Evolutionary conservation across 441 rosid species (phyloP), one percentile per base, ranked within the genome.

Genomic region (Jatropha podagrica): DNA sequence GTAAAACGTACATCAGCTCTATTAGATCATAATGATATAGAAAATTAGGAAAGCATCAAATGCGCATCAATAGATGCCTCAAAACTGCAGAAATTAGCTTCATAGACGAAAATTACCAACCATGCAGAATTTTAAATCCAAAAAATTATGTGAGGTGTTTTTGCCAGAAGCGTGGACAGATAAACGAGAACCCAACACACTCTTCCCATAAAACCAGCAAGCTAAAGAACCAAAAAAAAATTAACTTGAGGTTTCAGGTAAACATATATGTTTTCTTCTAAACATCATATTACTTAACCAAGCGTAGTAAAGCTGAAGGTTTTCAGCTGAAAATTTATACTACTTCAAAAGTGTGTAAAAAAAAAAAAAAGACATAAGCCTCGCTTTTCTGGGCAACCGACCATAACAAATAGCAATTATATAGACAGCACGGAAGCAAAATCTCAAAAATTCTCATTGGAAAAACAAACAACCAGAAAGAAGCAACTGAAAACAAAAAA

Each of bases 331-430:
- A 72, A 63, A 56, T 37, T 55, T 54, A 56, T 60, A 69, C n/a
- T 37, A 66, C 44, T 42, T 52, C 5, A 1, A 62, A 10, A 3
- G 48, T 23, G 23, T 23, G 23, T 23, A n/a, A 32, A 52, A 18
- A 37, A 61, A 42, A 41, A 46, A 61, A 41, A 66, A 2, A 70
- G 46, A 3, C 52, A 18, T n/a, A 58, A 65, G 42, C 41, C 71
- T 79, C 56, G 27, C 38, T 79, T 63, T 72, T 80, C 76, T 49
- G 48, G 69, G 79, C 74, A 80, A 79, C 77, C 81, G 69, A 82
- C 27, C 38, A 78, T 63, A 77, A 17, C n/a, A 52, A 62, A 60
- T 54, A 44, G n/a, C 32, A 65, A 13, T 17, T 38, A 68, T 8
- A 48, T 64, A 68, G 77, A 76, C 71, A 32, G 44, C 44, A 69